Percentiles rank a stretch among this genome's conserved stretches.
Conservation (phyloP, 257 asterid species). For the Ophiorrhiza pumila region DNA sequence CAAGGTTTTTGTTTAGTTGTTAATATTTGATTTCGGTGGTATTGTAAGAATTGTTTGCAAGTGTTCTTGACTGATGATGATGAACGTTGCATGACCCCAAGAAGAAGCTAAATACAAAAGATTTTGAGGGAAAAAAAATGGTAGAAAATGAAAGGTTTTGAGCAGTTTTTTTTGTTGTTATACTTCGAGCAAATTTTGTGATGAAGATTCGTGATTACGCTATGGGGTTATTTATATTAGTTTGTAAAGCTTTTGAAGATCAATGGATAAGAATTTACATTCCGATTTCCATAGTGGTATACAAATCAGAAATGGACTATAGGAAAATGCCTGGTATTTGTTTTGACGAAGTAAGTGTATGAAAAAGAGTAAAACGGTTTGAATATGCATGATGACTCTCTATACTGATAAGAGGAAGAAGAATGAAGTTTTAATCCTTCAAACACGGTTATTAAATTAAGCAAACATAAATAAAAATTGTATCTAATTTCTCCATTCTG, state of each 20-base stretch:
- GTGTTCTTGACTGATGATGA: conserved; percentile 32
- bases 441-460: conserved; percentile 37
- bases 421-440: conserved; percentile 47
- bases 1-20: conserved; percentile 19
- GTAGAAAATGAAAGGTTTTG: not conserved
- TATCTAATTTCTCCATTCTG: not conserved
- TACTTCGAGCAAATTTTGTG: no score
- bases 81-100: conserved; percentile 51
- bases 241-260: not conserved
- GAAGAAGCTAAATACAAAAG: conserved; percentile 2
- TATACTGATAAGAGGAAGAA: not conserved
- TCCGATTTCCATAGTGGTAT: conserved; percentile 16
- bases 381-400: conserved; percentile 51
- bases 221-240: conserved; percentile 25
- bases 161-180: not conserved
- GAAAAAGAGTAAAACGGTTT: conserved; percentile 44
- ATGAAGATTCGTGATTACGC: conserved; percentile 1
- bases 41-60: conserved; percentile 25
- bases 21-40: conserved; percentile 1
- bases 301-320: conserved; percentile 48
- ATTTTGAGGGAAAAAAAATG: not conserved
- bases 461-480: not conserved
- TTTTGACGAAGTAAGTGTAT: conserved; percentile 33
- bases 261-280: conserved; percentile 25
- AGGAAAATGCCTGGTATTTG: conserved; percentile 32